Percentiles rank a stretch among this genome's conserved stretches.
Conservation (phyloP, 345 rosid species). For the Ricinus communis region DNA sequence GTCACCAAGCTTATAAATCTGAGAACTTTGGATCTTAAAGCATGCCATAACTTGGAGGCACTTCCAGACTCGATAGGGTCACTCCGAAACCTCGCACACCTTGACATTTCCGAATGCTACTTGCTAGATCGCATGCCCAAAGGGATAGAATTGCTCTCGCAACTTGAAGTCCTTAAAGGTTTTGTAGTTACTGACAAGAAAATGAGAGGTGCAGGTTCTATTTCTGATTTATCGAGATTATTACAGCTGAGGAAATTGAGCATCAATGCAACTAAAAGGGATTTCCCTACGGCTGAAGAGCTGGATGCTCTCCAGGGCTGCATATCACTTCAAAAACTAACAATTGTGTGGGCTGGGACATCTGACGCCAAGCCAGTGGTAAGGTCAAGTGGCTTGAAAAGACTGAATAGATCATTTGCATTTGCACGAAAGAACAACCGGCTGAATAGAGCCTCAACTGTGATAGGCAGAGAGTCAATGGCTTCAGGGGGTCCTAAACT, state of each 20-base stretch:
- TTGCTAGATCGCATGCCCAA: conserved; percentile 40
- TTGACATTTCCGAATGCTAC: conserved; percentile 53
- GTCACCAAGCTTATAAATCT: conserved; percentile 32
- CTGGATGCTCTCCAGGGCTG: not conserved
- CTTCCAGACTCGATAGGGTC: conserved; percentile 45
- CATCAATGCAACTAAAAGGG: conserved; percentile 22
- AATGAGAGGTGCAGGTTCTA: conserved; percentile 11
- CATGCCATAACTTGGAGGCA: conserved; percentile 48
- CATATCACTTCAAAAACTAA: conserved; percentile 21
- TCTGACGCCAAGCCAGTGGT: not conserved
- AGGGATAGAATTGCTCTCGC: conserved; percentile 31
- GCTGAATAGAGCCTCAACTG: too few species aligned
- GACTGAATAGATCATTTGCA: not conserved
- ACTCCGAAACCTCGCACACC: conserved; percentile 42
- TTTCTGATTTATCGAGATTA: conserved; percentile 12
- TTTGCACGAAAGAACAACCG: not conserved
- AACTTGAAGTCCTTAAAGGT: conserved; percentile 63
- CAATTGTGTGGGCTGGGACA: conserved; percentile 44
- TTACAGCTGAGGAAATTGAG: conserved; percentile 38
- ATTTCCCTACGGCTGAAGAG: not conserved
- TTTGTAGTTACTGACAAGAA: conserved; percentile 43
- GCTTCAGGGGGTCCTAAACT: conserved; percentile 8
- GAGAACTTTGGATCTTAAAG: conserved; percentile 55
- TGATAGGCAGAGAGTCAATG: too few species aligned
- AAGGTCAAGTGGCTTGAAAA: not conserved